Conservation (phyloP, 352 stramenopile species). For the Pythium guiyangense region DNA sequence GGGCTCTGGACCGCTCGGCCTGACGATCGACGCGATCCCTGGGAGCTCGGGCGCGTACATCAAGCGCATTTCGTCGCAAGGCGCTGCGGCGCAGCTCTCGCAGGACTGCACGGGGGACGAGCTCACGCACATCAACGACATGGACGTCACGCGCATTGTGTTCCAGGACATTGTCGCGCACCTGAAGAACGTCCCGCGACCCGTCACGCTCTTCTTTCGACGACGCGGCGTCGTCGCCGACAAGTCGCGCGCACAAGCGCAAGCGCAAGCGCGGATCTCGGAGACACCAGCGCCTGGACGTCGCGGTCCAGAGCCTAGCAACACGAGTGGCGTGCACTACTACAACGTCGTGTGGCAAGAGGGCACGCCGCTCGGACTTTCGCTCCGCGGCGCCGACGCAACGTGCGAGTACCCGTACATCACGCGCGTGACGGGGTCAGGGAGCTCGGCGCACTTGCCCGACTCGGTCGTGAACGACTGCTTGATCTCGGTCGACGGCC, state of each 20-base stretch:
- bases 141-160: constrained; percentile 64
- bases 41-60: constrained; percentile 63
- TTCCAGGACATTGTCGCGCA: constrained; percentile 80
- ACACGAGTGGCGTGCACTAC: constrained; percentile 40
- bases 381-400: constrained; percentile 63
- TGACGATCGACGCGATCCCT: constrained; percentile 79
- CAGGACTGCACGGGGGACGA: constrained; percentile 80
- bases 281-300: constrained; percentile 34
- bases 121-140: constrained; percentile 84
- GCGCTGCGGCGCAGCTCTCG: constrained; percentile 66
- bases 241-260: constrained; percentile 14
- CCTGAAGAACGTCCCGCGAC: constrained; percentile 72
- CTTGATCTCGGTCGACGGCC: constrained; percentile 76
- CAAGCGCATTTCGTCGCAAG: constrained; percentile 71
- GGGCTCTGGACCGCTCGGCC: constrained; percentile 63
- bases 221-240: constrained; percentile 21
- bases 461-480: constrained; percentile 71
- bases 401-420: constrained; percentile 84
- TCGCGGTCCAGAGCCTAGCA: constrained; percentile 21
- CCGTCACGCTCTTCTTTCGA: constrained; percentile 76
- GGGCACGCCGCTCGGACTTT: constrained; percentile 66
- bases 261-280: constrained; percentile 22
- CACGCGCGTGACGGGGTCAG: constrained; percentile 77
- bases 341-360: constrained; percentile 87
- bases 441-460: constrained; percentile 74